Percentiles rank a stretch among this genome's conserved stretches.
Conservation (phyloP, 2,329 filamentous ascomycete genomes). For the Emergomyces pasteurianus region DNA sequence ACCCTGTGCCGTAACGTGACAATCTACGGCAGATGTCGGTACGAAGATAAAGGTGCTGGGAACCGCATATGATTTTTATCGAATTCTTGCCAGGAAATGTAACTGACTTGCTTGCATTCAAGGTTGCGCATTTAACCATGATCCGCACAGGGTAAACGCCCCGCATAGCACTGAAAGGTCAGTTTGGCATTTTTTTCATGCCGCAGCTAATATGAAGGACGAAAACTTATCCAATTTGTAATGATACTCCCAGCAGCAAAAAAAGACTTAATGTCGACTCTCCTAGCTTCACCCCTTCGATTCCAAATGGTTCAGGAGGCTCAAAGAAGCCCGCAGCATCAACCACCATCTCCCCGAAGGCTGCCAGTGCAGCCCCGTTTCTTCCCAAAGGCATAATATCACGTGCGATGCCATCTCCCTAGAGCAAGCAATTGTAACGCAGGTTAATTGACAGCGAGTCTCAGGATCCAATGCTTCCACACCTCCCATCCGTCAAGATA, state of each 20-base stretch:
- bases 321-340: slow-evolving; percentile 54
- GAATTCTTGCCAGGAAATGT: background rate
- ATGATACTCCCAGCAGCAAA: slow-evolving; percentile 25
- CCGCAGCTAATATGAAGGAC: background rate
- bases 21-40: slow-evolving; percentile 87
- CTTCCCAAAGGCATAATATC: slow-evolving; percentile 27
- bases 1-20: slow-evolving; percentile 85
- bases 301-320: slow-evolving; percentile 26
- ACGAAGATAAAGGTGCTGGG: slow-evolving; percentile 62
- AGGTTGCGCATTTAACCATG: slow-evolving; percentile 79
- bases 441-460: slow-evolving; percentile 5
- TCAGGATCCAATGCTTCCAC: slow-evolving; percentile 32
- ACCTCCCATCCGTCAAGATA: slow-evolving; percentile 28
- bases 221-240: background rate
- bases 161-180: slow-evolving; percentile 30
- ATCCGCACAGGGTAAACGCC: slow-evolving; percentile 50
- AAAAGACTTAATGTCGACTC: slow-evolving; percentile 91
- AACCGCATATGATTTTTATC: background rate
- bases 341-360: slow-evolving; percentile 66
- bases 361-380: slow-evolving; percentile 65
- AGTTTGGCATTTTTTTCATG: slow-evolving; percentile 6
- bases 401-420: slow-evolving; percentile 17
- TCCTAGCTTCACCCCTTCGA: slow-evolving; percentile 75
- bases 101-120: slow-evolving; percentile 9
- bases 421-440: slow-evolving; percentile 2